These are phyloP conservation scores for Metrosideros polymorpha DNA, from an alignment of 441 rosid species.

Conservation along the genomic window DNA sequence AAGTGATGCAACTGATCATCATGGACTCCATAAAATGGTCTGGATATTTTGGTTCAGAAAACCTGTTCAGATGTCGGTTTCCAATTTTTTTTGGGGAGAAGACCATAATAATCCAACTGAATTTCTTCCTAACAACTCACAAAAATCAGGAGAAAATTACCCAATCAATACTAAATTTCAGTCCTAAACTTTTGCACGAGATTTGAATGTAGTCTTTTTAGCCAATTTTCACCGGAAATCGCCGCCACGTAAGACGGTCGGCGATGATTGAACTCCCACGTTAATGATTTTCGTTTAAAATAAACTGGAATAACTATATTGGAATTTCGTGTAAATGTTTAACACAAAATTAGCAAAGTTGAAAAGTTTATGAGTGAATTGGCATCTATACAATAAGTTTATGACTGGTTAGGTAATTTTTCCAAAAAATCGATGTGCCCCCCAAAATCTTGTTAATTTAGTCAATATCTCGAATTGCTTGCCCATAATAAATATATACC, in stretches of 20 bases:
- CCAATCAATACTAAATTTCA: background rate
- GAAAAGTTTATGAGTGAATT: background rate
- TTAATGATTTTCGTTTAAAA: background rate
- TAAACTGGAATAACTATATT: accelerated
- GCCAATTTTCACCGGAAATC: background rate
- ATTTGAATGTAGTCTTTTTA: accelerated
- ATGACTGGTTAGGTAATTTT: background rate
- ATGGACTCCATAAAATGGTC: too few species aligned
- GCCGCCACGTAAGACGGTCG: accelerated
- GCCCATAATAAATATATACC: background rate
- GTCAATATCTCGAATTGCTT: background rate
- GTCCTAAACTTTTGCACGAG: background rate
- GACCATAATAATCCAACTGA: too few species aligned
- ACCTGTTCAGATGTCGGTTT: too few species aligned
- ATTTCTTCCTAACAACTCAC: too few species aligned
- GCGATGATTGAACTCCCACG: accelerated
- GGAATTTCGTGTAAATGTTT: background rate
- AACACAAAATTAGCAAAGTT: accelerated
- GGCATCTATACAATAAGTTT: accelerated
- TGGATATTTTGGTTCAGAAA: too few species aligned
- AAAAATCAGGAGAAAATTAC: too few species aligned
- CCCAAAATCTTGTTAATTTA: background rate
- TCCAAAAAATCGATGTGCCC: background rate
- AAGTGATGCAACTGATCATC: background rate
- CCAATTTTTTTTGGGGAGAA: too few species aligned